These are phyloP conservation scores for Russula foetens DNA, from an alignment of 768 basidiomycete genomes.

Conservation along the genomic window DNA sequence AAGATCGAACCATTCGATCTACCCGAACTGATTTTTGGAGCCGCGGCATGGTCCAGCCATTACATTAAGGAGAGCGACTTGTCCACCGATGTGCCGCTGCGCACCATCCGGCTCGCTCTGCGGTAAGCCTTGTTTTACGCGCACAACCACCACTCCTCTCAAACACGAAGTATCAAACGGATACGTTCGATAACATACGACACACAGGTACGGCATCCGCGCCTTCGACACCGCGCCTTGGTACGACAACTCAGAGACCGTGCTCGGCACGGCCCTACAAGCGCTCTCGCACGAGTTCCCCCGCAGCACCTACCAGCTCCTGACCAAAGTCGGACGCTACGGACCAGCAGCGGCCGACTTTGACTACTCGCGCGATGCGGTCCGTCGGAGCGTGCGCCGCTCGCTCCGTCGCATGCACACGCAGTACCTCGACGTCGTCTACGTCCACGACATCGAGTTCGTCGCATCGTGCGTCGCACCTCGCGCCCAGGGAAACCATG, in stretches of 20 bases:
- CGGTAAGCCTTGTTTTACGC: constrained; percentile 53
- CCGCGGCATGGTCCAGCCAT: constrained; percentile 55
- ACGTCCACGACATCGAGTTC: constrained; percentile 81
- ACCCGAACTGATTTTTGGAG: constrained; percentile 58
- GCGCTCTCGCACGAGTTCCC: constrained; percentile 62
- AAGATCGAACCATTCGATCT: constrained; percentile 29
- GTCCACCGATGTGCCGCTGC: constrained; percentile 46
- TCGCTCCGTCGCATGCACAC: constrained; percentile 68
- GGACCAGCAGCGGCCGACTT: constrained; percentile 43
- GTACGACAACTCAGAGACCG: constrained; percentile 73
- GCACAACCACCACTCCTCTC: too few relatives aligned
- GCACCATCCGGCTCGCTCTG: constrained; percentile 65
- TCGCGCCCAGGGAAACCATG: constrained; percentile 46
- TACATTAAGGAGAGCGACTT: constrained; percentile 61
- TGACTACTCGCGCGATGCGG: constrained; percentile 62
- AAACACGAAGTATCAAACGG: too few relatives aligned
- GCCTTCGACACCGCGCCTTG: constrained; percentile 80
- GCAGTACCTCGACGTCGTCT: constrained; percentile 70
- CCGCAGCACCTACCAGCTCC: constrained; percentile 67
- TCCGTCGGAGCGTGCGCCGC: constrained; percentile 57
- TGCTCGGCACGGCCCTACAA: constrained; percentile 59
- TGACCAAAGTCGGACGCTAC: constrained; percentile 83
- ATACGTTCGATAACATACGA: not conserved
- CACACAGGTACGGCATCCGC: constrained; percentile 62
- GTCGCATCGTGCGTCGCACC: constrained; percentile 48